Evolutionary conservation across 2,329 filamentous ascomycete genomes (phyloP), one percentile per base, ranked within the genome.

Genomic region (Tolypocladium capitatum): DNA sequence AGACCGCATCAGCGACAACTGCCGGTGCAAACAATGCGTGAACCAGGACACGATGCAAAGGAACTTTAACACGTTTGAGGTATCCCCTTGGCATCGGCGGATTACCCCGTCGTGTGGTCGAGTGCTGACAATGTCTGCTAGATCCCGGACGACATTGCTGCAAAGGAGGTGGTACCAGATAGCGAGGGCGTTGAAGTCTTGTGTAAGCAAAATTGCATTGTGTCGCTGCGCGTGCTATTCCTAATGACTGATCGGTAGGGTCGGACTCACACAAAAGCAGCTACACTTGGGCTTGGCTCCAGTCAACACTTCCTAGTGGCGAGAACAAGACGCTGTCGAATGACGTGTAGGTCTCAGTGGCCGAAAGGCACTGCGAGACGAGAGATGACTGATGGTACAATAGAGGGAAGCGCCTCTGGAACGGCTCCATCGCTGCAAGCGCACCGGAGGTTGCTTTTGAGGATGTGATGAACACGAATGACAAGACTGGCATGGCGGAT

Each of bases 251-350:
- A 46, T n/a, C 7, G 14, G 14, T n/a, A 86, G 83, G 83, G 83
- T 74, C 74, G 50, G 82, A 85, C 59, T 72, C 71, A 1, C 89
- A 94, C 62, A 59, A 70, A 41, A 89, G 85, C 63, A 64, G 70
- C 24, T 94, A 89, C 59, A 60, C 71, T 1, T 82, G 76, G 72
- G 69, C 68, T 86, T 49, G 56, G 69, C 48, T 64, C 63, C 46
- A 45, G 28, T 46, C 52, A 10, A 50, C 49, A 5, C 32, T 54
- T 9, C 41, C 44, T 16, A 42, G 43, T 5, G 13, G 28, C 73
- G 80, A 57, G 57, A 66, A 18, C 56, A 60, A 42, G 53, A 61
- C 30, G 53, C 65, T 49, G 51, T 47, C 24, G 14, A 46, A 43
- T 11, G 34, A 49, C 21, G 35, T 45, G 55, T 54, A 41, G 41